Evolutionary conservation across 768 basidiomycete species (phyloP).

Genomic region (Suillus hirtellus): DNA sequence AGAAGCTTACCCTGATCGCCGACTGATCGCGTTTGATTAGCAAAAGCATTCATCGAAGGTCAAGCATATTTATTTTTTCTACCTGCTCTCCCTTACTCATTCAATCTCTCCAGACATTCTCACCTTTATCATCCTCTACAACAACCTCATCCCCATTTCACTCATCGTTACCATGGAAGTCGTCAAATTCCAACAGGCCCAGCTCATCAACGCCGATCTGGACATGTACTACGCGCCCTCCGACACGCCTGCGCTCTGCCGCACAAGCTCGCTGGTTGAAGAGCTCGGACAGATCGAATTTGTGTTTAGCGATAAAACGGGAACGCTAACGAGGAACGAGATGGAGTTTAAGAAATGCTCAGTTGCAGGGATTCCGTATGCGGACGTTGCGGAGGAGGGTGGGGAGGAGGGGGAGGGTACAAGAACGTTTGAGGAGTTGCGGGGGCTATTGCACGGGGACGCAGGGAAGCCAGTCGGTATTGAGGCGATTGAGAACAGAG

Average conservation of each 20-base stretch:
- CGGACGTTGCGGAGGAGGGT: slow-evolving; percentile 89
- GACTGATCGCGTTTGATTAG: slow-evolving; percentile 36
- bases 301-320: slow-evolving; percentile 93
- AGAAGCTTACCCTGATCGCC: slow-evolving; percentile 3
- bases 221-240: slow-evolving; percentile 98
- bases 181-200: slow-evolving; percentile 97
- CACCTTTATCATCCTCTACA: slow-evolving; percentile 98
- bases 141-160: slow-evolving; percentile 98
- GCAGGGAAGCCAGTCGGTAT: slow-evolving; percentile 26
- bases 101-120: slow-evolving; percentile 68
- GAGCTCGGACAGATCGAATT: slow-evolving; percentile 98
- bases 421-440: slow-evolving; percentile 80
- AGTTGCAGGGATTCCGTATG: slow-evolving; percentile 86
- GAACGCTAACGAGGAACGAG: slow-evolving; percentile 94
- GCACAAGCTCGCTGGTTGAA: slow-evolving; percentile 98
- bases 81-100: slow-evolving; percentile 15
- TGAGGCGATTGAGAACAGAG: slow-evolving; percentile 24
- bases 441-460: slow-evolving; percentile 47
- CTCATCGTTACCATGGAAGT: slow-evolving; percentile 99
- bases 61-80: slow-evolving; percentile 9
- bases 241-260: slow-evolving; percentile 94
- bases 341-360: slow-evolving; percentile 96
- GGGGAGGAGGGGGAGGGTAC: slow-evolving; percentile 63
- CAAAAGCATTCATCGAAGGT: slow-evolving; percentile 84
- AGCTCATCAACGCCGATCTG: slow-evolving; percentile 94